These are phyloP conservation scores for Emergomyces pasteurianus DNA, from an alignment of 2,329 filamentous ascomycete species.

Conservation along the genomic window DNA sequence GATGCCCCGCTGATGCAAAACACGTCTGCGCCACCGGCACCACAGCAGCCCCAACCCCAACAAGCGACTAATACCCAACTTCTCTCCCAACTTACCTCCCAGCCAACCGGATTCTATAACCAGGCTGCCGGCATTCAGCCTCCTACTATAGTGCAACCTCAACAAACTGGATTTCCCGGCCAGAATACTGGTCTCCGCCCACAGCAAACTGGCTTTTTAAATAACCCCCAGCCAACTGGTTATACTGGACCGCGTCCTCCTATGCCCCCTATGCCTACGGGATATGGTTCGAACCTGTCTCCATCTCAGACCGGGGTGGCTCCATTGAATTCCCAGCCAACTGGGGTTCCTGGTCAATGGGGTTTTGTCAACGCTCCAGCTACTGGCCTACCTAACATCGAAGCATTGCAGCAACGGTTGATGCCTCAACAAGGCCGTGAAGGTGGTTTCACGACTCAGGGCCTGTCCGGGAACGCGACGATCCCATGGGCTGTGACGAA, in stretches of 20 bases:
- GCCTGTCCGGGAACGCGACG: slow-evolving; percentile 82
- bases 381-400: slow-evolving; percentile 82
- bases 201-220: slow-evolving; percentile 60
- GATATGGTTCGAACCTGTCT: slow-evolving; percentile 50
- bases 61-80: slow-evolving; percentile 59
- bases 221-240: slow-evolving; percentile 62
- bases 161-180: slow-evolving; percentile 33
- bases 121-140: slow-evolving; percentile 60
- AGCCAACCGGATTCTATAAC: slow-evolving; percentile 38
- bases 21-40: slow-evolving; percentile 37
- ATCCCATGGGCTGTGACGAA: slow-evolving; percentile 99
- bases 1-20: slow-evolving; percentile 42
- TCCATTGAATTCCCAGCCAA: slow-evolving; percentile 80
- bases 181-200: slow-evolving; percentile 45
- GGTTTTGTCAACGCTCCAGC: slow-evolving; percentile 93
- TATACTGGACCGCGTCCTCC: slow-evolving; percentile 71
- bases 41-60: slow-evolving; percentile 55
- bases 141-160: slow-evolving; percentile 29
- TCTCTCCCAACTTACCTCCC: slow-evolving; percentile 44
- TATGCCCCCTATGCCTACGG: slow-evolving; percentile 70
- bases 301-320: slow-evolving; percentile 54
- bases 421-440: slow-evolving; percentile 96
- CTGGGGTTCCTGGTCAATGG: slow-evolving; percentile 88
- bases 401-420: slow-evolving; percentile 82
- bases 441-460: slow-evolving; percentile 70